These are phyloP conservation scores for Silene coronaria DNA, from an alignment of 179 eudicot species.

Conservation along the genomic window DNA sequence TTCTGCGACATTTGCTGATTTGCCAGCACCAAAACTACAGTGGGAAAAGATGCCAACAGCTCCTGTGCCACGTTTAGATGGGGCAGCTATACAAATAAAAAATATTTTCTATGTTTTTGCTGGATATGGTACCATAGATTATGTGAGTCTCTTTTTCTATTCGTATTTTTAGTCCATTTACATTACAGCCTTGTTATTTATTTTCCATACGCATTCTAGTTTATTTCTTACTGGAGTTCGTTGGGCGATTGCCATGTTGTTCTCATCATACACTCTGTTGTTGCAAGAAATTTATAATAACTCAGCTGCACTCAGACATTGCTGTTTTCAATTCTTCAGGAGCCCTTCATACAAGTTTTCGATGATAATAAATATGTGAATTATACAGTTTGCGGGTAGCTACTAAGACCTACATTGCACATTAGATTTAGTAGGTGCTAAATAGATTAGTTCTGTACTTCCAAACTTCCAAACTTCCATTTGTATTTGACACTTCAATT, in stretches of 20 bases:
- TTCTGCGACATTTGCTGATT: conserved; percentile 91
- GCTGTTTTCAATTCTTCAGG: not conserved
- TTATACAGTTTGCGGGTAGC: not conserved
- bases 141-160: conserved; percentile 41
- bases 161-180: not conserved
- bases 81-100: conserved; percentile 88
- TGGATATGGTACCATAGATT: conserved; percentile 79
- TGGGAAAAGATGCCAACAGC: conserved; percentile 85
- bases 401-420: not conserved
- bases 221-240: not conserved
- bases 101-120: conserved; percentile 85
- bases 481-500: not conserved
- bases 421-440: not conserved
- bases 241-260: not conserved
- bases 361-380: not conserved
- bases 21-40: conserved; percentile 60
- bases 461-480: no score
- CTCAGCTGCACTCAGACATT: not conserved
- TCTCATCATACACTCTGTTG: not conserved
- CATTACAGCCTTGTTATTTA: not conserved
- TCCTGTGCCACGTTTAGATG: conserved; percentile 89
- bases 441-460: not conserved
- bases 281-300: not conserved
- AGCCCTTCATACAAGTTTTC: not conserved
- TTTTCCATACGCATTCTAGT: not conserved